These are phyloP conservation scores for Peltaster fructicola DNA, from an alignment of 2,329 filamentous ascomycete genomes.

Conservation along the genomic window DNA sequence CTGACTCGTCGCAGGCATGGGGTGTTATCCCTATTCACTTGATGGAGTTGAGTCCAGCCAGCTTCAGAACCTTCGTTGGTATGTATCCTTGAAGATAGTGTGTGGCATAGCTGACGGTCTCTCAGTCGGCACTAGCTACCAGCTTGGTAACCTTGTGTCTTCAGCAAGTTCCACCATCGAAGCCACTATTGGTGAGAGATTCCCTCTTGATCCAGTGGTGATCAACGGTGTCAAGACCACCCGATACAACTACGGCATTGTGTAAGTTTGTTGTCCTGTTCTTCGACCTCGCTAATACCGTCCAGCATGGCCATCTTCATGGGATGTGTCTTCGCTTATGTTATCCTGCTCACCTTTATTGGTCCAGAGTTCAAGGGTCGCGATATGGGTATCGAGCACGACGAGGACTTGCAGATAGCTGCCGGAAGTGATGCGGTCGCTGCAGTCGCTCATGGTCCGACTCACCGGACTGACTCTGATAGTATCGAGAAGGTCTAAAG, in stretches of 20 bases:
- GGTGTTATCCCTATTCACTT: conserved; percentile 43
- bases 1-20: no score
- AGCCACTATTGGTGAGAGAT: conserved; percentile 24
- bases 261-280: conserved; percentile 41
- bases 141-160: conserved; percentile 56
- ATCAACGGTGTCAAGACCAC: conserved; percentile 19
- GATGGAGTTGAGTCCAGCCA: conserved; percentile 57
- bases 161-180: conserved; percentile 27
- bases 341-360: conserved; percentile 43
- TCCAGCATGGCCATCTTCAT: conserved; percentile 45
- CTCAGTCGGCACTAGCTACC: conserved; percentile 58
- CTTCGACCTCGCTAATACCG: conserved; percentile 32
- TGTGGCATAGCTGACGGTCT: no score
- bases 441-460: conserved; percentile 2
- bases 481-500: conserved; percentile 4
- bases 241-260: conserved; percentile 26
- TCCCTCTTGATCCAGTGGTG: conserved; percentile 25
- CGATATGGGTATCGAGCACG: conserved; percentile 15
- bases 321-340: conserved; percentile 56
- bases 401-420: conserved; percentile 16
- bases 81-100: no score
- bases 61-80: conserved; percentile 57
- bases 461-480: conserved; percentile 2
- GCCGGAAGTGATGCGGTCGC: conserved; percentile 8
- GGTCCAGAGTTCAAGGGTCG: conserved; percentile 34